These are phyloP conservation scores for Kodamaea neixiangensis DNA, from an alignment of 805 yeast species.

Conservation along the genomic window DNA sequence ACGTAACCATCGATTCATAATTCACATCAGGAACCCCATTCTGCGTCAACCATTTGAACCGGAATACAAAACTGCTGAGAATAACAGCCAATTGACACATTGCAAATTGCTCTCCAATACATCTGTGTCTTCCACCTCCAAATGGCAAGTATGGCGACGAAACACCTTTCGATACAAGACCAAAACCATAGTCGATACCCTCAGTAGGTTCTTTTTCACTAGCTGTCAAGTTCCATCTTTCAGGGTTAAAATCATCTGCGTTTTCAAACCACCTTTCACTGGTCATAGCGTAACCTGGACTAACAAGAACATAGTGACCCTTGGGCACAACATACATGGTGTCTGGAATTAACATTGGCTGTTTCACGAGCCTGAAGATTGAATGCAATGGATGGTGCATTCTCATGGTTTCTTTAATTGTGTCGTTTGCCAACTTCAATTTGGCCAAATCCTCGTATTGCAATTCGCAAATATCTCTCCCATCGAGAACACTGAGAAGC, in stretches of 20 bases:
- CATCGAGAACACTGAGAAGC: slow-evolving; percentile 60
- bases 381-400: slow-evolving; percentile 96
- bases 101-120: slow-evolving; percentile 98
- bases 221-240: slow-evolving; percentile 67
- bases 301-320: slow-evolving; percentile 86
- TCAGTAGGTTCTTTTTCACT: slow-evolving; percentile 28
- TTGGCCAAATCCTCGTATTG: slow-evolving; percentile 80
- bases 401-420: slow-evolving; percentile 90
- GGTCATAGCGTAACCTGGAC: slow-evolving; percentile 89
- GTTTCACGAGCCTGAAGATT: slow-evolving; percentile 85
- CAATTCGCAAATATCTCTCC: slow-evolving; percentile 49
- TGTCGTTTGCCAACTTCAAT: slow-evolving; percentile 77
- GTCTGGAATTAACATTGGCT: slow-evolving; percentile 75
- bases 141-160: slow-evolving; percentile 93
- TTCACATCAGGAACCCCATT: slow-evolving; percentile 64
- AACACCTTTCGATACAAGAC: slow-evolving; percentile 93
- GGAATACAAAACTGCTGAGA: slow-evolving; percentile 69
- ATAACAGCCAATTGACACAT: slow-evolving; percentile 87
- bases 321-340: slow-evolving; percentile 77
- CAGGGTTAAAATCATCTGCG: slow-evolving; percentile 72
- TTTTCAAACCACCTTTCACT: slow-evolving; percentile 78
- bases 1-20: slow-evolving; percentile 88
- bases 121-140: slow-evolving; percentile 99
- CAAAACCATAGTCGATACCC: slow-evolving; percentile 88
- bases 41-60: slow-evolving; percentile 47